Evolutionary conservation across 2,329 filamentous ascomycete genomes (phyloP), one percentile per base, ranked within the genome.

Genomic region (Colletotrichum orbiculare): DNA sequence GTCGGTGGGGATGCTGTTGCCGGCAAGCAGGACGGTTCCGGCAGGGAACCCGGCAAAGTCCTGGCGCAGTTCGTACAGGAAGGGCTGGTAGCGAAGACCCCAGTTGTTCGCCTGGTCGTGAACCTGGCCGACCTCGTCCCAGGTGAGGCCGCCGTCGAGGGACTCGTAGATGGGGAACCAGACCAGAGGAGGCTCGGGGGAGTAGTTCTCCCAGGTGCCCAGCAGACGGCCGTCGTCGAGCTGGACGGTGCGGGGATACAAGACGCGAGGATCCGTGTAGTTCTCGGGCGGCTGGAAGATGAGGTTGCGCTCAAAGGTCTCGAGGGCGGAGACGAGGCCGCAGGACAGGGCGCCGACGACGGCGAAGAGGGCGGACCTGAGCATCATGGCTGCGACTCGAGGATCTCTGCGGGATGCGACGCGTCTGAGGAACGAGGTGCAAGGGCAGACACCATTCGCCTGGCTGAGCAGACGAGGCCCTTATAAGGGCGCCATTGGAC

Each of bases 81-180:
- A 85, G 0, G 91, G 91, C 71, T 93, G 91, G 71, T 91, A 91
- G 37, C 88, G 83, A 58, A 91, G 74, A 17, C 90, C 90, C 79
- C 85, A 88, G 46, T 83, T 83, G 68, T 91, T 89, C 37, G 85
- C 86, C 53, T 85, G 81, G 72, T 93, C 90, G 12, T 85, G 79
- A 9, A 92, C 86, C 13, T 82, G 82, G 5, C 88, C 87, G 54
- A 91, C 79, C 72, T 90, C 84, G 13, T 81, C 79, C 90, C 90
- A 93, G 2, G 84, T 87, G 56, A 79, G 71, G 11, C 87, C 87
- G 41, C 80, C 76, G 71, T 89, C 85, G n/a, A 71, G 76, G 43
- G 83, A 86, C 67, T 79, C 75, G 70, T 79, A 85, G 68, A 87
- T 82, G 59, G 84, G 87, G 71, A 87, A 88, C 74, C 78, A 79